Evolutionary conservation across 306 rosid genomes (phyloP).

Genomic region (Mucuna pruriens): DNA sequence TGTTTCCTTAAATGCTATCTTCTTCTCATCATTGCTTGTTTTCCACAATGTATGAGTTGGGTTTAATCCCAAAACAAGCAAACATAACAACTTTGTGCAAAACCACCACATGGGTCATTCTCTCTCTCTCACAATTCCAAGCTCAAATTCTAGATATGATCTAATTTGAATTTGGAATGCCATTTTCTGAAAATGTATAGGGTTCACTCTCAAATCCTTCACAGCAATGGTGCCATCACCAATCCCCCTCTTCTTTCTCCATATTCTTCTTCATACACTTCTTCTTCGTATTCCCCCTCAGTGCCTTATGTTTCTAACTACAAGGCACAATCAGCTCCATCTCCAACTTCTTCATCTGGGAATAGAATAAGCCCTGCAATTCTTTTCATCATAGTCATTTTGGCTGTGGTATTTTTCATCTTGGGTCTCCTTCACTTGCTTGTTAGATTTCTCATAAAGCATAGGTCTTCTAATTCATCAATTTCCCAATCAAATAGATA

Average conservation of each 20-base stretch:
- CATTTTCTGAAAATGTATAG: slow-evolving; percentile 59
- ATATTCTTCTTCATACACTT: slow-evolving; percentile 21
- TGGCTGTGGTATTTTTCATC: slow-evolving; percentile 80
- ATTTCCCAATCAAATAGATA: slow-evolving; percentile 68
- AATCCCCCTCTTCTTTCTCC: slow-evolving; percentile 51
- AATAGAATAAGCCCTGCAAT: slow-evolving; percentile 78
- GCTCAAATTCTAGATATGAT: slow-evolving; percentile 8
- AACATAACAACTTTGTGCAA: slow-evolving; percentile 35
- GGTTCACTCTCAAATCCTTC: slow-evolving; percentile 58
- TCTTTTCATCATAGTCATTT: slow-evolving; percentile 71
- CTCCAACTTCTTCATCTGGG: slow-evolving; percentile 59
- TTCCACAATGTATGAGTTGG: slow-evolving; percentile 54
- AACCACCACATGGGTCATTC: slow-evolving; percentile 28
- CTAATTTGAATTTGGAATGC: slow-evolving; percentile 45
- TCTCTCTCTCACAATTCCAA: slow-evolving; percentile 26
- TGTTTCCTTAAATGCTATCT: slow-evolving; percentile 34
- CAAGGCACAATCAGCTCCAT: slow-evolving; percentile 47
- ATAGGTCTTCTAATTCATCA: slow-evolving; percentile 63
- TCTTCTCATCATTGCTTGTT: slow-evolving; percentile 10
- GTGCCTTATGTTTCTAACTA: slow-evolving; percentile 45
- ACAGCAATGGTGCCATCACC: slow-evolving; percentile 42
- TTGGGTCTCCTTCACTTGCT: slow-evolving; percentile 86
- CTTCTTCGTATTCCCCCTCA: slow-evolving; percentile 40
- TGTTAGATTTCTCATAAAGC: slow-evolving; percentile 70
- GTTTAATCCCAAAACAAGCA: slow-evolving; percentile 59